These are phyloP conservation scores for Scedosporium apiospermum DNA, from an alignment of 2,329 filamentous ascomycete genomes.

Conservation along the genomic window DNA sequence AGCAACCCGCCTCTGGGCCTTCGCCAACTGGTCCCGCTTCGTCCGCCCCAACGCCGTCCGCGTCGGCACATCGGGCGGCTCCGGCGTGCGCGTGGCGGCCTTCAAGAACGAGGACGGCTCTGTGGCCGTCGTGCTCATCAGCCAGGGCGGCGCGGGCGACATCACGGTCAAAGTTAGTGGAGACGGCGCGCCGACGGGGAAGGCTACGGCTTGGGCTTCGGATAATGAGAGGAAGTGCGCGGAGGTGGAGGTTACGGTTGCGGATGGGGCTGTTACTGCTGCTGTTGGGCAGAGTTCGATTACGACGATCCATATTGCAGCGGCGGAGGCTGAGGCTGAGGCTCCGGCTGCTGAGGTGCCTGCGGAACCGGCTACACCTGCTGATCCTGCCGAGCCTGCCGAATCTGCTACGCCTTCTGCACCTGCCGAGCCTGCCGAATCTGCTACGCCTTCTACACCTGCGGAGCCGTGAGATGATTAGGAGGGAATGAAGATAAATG, in stretches of 20 bases:
- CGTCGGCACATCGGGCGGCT: slow-evolving; percentile 17
- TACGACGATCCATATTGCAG: slow-evolving; percentile 14
- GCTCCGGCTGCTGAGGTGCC: background rate
- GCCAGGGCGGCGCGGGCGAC: slow-evolving; percentile 7
- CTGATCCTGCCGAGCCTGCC: background rate
- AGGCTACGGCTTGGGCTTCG: slow-evolving; percentile 18
- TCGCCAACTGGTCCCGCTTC: slow-evolving; percentile 28
- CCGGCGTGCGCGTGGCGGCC: slow-evolving; percentile 22
- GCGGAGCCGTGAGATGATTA: background rate
- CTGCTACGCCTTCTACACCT: background rate
- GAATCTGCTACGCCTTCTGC: background rate
- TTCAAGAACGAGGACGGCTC: slow-evolving; percentile 27
- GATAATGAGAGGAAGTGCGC: slow-evolving; percentile 16
- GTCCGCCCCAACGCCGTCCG: slow-evolving; percentile 26
- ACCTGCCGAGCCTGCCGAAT: background rate
- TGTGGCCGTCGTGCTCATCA: slow-evolving; percentile 25
- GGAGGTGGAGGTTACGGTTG: slow-evolving; percentile 12
- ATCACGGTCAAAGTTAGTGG: slow-evolving; percentile 5
- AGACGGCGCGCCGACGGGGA: background rate
- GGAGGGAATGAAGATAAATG: background rate
- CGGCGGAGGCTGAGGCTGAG: background rate
- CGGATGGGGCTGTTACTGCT: slow-evolving; percentile 13
- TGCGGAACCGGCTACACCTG: background rate
- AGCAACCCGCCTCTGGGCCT: slow-evolving; percentile 27
- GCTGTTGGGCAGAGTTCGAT: slow-evolving; percentile 17